Base-by-base conservation (phyloP, 805 yeast genomes). In the Zygosaccharomyces gambellarensis region DNA sequence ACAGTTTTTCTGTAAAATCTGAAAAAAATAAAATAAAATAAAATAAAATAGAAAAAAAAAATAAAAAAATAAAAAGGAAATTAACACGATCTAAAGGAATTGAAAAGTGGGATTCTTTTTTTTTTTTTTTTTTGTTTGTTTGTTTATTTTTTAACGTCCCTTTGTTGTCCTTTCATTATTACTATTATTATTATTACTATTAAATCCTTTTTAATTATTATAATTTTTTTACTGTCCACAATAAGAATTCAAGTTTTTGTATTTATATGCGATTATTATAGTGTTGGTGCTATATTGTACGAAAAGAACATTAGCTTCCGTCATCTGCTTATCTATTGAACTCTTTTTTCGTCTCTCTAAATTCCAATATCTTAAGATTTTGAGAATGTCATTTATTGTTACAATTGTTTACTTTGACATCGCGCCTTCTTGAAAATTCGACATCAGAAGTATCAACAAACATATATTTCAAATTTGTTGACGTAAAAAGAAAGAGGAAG, bases 211-310 rank as follows among this genome's bases (percentile, higher is more conserved):
- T 12, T 7, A 30, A 25, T 25, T 29, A 31, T 22, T 41, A 14
- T 29, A 12, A n/a, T 41, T 41, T 41, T 41, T 4, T 29, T 19
- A 12, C 11, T 41, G 21, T 41, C 36, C 29, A 29, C 31, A 29
- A n/a, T n/a, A 29, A 19, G 29, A 25, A 41, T 41, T 17, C 36
- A 41, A 41, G 21, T 29, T 29, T 42, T 42, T 42, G 36, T 42
- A 17, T 42, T 42, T 30, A 30, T 42, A 23, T 29, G 30, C 29
- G 30, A 30, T 42, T 17, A 21, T 42, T 28, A 28, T 40, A 40
- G 22, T 40, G 17, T 17, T 17, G 17, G 17, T 2, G 17, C 17
- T 17, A 17, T 17, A 17, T 1, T 17, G 17, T 17, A 17, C 17
- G 17, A 17, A 17, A 17, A 2, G 17, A 17, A 17, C 2, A 17